Evolutionary conservation across 2,329 filamentous ascomycete species (phyloP).

Genomic region (Xylaria sp.): DNA sequence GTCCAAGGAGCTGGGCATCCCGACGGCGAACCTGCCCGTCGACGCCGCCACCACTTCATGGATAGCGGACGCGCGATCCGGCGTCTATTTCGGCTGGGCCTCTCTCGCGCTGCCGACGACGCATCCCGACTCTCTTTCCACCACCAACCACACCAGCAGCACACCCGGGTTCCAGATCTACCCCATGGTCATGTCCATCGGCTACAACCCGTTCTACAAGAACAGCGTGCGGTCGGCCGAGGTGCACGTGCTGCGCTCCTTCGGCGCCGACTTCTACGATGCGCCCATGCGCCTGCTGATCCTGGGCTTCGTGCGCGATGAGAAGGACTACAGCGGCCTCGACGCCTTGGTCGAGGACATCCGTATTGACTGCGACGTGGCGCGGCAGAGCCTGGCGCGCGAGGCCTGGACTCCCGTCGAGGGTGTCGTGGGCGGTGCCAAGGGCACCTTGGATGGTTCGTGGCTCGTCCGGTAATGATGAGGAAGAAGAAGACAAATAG

Average conservation of each 20-base stretch:
- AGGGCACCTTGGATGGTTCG: conserved; percentile 43
- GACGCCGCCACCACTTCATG: conserved; percentile 68
- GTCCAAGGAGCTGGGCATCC: conserved; percentile 96
- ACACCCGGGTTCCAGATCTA: conserved; percentile 61
- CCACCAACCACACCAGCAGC: neutral
- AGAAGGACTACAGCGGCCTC: conserved; percentile 85
- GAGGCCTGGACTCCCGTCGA: conserved; percentile 64
- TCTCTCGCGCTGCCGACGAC: conserved; percentile 69
- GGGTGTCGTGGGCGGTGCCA: conserved; percentile 50
- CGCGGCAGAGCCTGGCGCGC: conserved; percentile 75
- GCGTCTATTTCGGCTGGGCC: conserved; percentile 95
- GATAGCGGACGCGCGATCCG: conserved; percentile 73
- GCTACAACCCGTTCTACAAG: conserved; percentile 98
- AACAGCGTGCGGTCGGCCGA: conserved; percentile 88
- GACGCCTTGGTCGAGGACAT: conserved; percentile 92
- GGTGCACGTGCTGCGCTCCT: conserved; percentile 86
- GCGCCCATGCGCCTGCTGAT: conserved; percentile 81
- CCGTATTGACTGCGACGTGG: conserved; percentile 85
- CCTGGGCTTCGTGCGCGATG: conserved; percentile 86
- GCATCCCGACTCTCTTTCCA: conserved; percentile 55
- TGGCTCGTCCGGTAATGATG: conserved; percentile 46
- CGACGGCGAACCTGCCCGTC: conserved; percentile 91
- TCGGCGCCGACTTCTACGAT: conserved; percentile 85
- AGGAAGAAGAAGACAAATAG: conserved; percentile 7
- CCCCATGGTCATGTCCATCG: conserved; percentile 93